Evolutionary conservation across 2,329 filamentous ascomycete genomes (phyloP), one percentile per base, ranked within the genome.

Genomic region (Aspergillus ibericus): DNA sequence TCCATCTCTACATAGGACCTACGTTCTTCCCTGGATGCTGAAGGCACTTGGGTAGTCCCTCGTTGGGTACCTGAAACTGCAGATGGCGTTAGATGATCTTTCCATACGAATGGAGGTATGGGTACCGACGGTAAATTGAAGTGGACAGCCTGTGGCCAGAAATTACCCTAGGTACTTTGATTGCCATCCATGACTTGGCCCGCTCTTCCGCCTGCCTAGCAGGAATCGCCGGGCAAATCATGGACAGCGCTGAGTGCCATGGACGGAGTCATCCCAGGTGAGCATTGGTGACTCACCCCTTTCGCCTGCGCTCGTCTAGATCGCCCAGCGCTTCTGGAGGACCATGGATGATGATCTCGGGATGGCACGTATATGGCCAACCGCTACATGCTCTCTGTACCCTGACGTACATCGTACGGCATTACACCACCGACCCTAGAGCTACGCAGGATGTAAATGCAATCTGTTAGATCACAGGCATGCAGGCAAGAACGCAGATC

Each of bases 1-100:
- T 25, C 5, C 22, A 3, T 32, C 8, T 32, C 8, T 29, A 9
- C 6, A 29, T 29, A 9, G 8, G 5, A 29, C 6, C 3, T 29
- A 7, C 29, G 8, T 32, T 32, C 29, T 32, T 9, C 8, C 8
- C 2, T 10, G 47, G 16, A 52, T 44, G 18, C 20, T 20, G 18
- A 36, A 16, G 22, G 40, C 22, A 46, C 35, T 42, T 38, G 18
- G 53, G 27, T 48, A 53, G 44, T 47, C 18, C 40, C 38, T 50
- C 27, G 61, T 65, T 63, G 59, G 63, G 61, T 65, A 63, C 55
- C 57, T 63, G 58, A 55, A 60, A 49, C 59, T 63, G 63, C 63
- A 65, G 61, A 52, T 58, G 58, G 59, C 55, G 34, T 56, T 10
- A 27, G 50, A 52, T 25, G 50, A 46, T 48, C 55, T 25, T 29